phyloP scores from a whole-genome alignment of 2,329 filamentous ascomycete genomes.

The Chaetomium strumarium region DNA sequence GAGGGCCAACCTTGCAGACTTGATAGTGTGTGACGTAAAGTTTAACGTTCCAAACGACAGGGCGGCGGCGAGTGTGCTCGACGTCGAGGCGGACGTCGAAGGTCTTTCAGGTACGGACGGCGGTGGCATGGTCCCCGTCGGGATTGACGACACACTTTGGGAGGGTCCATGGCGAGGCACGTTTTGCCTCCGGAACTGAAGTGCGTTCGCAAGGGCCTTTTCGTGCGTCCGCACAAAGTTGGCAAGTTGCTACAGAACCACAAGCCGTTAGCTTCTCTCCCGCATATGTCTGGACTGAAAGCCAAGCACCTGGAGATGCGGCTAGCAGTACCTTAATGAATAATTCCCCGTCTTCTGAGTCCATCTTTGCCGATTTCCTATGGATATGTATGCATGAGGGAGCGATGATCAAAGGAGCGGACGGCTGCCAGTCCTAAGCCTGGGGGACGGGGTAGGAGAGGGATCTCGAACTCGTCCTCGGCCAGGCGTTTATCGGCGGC shows the following conservation, averaged over 20 bases:
- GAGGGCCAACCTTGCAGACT: conserved; percentile 84
- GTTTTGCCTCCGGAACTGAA: conserved; percentile 75
- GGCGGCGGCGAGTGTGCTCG: conserved; percentile 72
- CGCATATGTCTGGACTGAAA: neutral
- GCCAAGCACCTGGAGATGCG: neutral
- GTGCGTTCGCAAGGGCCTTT: conserved; percentile 90
- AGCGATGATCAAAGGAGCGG: conserved; percentile 22
- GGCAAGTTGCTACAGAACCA: conserved; percentile 70
- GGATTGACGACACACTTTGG: conserved; percentile 56
- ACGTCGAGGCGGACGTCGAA: conserved; percentile 61
- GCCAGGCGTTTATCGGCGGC: conserved; percentile 13
- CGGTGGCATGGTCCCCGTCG: conserved; percentile 39
- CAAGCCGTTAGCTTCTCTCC: conserved; percentile 27
- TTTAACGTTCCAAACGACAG: conserved; percentile 79
- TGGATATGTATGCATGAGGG: conserved; percentile 42
- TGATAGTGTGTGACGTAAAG: conserved; percentile 78
- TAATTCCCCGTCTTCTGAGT: conserved; percentile 82
- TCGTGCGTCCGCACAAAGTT: conserved; percentile 96
- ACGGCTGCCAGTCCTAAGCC: conserved; percentile 16
- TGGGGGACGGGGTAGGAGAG: conserved; percentile 11
- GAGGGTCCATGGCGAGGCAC: conserved; percentile 63
- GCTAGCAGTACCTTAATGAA: conserved; percentile 67
- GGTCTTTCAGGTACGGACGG: conserved; percentile 56
- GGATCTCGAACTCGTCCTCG: conserved; percentile 8
- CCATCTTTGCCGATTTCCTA: conserved; percentile 48